A percentile compares a stretch with the other conserved stretches of the same genome.
Evolutionary conservation across 192 early-diverging fungal genomes (phyloP).

Genomic region (Coemansia sp.): DNA sequence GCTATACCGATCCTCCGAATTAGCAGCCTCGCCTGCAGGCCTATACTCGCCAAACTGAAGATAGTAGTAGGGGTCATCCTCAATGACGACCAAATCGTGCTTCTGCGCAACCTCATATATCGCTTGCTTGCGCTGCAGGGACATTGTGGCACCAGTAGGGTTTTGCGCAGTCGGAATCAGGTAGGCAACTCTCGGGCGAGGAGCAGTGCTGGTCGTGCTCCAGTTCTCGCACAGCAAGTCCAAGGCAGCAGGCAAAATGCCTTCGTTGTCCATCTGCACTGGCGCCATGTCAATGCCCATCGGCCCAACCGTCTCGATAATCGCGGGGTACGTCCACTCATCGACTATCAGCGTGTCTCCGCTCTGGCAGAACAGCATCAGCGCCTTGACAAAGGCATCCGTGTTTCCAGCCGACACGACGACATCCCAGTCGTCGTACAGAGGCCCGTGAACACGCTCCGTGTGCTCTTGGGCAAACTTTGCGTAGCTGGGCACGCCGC

Average conservation of each 20-base stretch:
- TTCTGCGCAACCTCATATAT: constrained; percentile 75
- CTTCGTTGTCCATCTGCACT: constrained; percentile 60
- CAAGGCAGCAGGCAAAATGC: constrained; percentile 61
- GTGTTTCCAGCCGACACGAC: constrained; percentile 63
- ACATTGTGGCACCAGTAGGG: constrained; percentile 83
- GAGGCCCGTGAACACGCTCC: constrained; percentile 49
- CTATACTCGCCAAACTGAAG: constrained; percentile 63
- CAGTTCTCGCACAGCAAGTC: constrained; percentile 39
- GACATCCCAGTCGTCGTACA: constrained; percentile 65
- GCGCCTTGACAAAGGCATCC: constrained; percentile 59
- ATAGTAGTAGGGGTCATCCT: constrained; percentile 97
- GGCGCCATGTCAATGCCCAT: constrained; percentile 52
- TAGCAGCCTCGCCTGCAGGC: background rate
- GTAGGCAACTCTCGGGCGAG: constrained; percentile 58
- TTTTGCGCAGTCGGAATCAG: constrained; percentile 86
- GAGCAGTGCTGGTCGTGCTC: constrained; percentile 33
- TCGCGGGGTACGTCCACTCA: constrained; percentile 64
- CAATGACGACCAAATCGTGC: constrained; percentile 81
- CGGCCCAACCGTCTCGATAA: constrained; percentile 54
- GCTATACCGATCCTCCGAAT: constrained; percentile 18
- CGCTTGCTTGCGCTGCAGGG: constrained; percentile 67
- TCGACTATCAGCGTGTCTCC: constrained; percentile 64
- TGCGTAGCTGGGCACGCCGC: constrained; percentile 51
- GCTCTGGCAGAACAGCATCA: constrained; percentile 55
- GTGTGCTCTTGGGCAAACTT: constrained; percentile 52